These are phyloP conservation scores for Mrakiaceae sp. DNA, from an alignment of 1,284 basidiomycete species.

Conservation along the genomic window DNA sequence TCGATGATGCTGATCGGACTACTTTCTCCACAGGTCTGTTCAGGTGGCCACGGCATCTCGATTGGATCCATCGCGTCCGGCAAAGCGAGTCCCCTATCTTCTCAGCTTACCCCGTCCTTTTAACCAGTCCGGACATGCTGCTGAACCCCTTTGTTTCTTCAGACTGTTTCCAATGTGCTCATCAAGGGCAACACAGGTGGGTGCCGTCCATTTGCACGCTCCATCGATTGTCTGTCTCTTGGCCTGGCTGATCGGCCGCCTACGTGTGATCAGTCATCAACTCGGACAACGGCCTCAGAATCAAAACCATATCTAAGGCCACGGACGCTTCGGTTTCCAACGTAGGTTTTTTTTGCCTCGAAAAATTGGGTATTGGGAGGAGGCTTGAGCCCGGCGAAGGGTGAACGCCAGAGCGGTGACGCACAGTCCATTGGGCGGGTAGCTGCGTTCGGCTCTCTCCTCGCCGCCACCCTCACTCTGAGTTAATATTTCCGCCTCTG, in stretches of 20 bases:
- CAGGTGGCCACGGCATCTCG: constrained; percentile 10
- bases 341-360: not conserved
- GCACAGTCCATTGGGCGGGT: no score
- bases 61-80: constrained; percentile 9
- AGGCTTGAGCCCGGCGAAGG: no score
- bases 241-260: constrained; percentile 1
- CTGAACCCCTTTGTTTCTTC: not conserved
- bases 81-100: constrained; percentile 1
- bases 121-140: not conserved
- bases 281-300: constrained; percentile 16
- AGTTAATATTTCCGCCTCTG: no score
- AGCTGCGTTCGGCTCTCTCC: no score
- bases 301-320: constrained; percentile 17
- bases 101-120: constrained; percentile 5
- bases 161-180: constrained; percentile 12
- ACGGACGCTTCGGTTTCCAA: constrained; percentile 20
- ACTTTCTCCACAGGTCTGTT: not conserved
- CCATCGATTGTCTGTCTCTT: constrained; percentile 11
- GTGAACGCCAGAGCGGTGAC: no score
- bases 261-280: constrained; percentile 19
- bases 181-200: constrained; percentile 17
- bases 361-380: no score
- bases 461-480: no score
- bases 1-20: no score
- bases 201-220: not conserved